Conservation (phyloP, 441 rosid genomes). For the Croton laevigatus region DNA sequence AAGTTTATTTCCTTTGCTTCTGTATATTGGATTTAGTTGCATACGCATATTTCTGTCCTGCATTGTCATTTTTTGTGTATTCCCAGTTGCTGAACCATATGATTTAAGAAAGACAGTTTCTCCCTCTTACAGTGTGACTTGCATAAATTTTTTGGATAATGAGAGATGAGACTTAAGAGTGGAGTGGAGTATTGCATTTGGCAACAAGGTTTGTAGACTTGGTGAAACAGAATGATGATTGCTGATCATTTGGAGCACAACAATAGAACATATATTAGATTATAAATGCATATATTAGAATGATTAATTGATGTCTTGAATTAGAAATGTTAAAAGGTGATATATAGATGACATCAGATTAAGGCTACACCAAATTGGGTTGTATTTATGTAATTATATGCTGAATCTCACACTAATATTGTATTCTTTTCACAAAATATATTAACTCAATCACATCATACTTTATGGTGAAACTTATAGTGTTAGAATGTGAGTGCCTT, state of each 20-base stretch:
- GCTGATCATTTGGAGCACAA: not conserved
- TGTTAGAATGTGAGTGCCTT: conserved; percentile 1
- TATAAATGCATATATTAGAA: not conserved
- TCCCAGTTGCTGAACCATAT: not conserved
- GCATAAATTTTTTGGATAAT: not conserved
- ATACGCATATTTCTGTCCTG: conserved; percentile 15
- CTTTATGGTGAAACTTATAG: not conserved
- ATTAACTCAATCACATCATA: conserved; percentile 1
- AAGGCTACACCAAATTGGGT: not conserved
- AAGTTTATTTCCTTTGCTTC: conserved; percentile 16
- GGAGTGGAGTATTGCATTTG: not conserved
- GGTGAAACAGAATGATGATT: not conserved
- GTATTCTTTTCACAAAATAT: not conserved
- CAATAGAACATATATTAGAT: not conserved
- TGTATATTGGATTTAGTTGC: conserved; percentile 5
- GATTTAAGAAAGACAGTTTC: not conserved
- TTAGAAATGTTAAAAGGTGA: not conserved
- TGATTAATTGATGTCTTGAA: not conserved
- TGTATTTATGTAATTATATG: not conserved
- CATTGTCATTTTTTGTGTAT: not conserved
- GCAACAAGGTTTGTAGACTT: not conserved
- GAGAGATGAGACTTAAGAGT: not conserved
- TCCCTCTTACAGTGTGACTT: not conserved
- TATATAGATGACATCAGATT: not conserved
- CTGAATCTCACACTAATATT: not conserved